A percentile compares a stretch with the other conserved stretches of the same genome.
These are phyloP conservation scores for Globisporangium rhizosaccharum DNA, from an alignment of 352 stramenopile genomes.

Conservation along the genomic window DNA sequence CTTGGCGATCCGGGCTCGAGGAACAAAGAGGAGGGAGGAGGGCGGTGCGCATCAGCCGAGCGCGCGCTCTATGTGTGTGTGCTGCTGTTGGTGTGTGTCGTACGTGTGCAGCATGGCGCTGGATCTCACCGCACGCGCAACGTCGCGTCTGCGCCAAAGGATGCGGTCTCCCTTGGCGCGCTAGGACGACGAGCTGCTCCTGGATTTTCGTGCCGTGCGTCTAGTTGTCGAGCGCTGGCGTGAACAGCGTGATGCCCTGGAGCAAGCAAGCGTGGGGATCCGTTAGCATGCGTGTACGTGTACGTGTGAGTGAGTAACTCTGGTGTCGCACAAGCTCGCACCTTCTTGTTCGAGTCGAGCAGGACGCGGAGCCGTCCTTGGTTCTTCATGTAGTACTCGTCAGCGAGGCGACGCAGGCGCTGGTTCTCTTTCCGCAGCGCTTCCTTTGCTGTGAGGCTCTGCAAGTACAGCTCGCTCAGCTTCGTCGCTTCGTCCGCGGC, in stretches of 20 bases:
- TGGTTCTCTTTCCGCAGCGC: constrained; percentile 56
- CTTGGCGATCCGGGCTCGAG: too few species aligned
- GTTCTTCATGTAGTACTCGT: constrained; percentile 82
- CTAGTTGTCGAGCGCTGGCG: constrained; percentile 15
- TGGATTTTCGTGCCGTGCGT: constrained; percentile 4
- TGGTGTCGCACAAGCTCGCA: constrained; percentile 2
- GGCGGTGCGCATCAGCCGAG: too few species aligned
- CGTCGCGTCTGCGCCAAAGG: background rate
- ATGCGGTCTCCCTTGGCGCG: background rate
- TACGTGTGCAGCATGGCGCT: background rate
- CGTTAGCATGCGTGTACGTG: background rate
- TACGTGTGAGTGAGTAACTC: background rate
- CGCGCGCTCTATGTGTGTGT: background rate
- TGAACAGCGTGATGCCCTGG: constrained; percentile 18
- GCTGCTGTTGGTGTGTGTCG: background rate
- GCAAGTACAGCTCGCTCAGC: constrained; percentile 34
- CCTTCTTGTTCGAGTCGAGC: constrained; percentile 55
- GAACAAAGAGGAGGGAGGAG: too few species aligned
- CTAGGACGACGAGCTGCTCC: too few species aligned
- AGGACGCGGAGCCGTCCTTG: constrained; percentile 53
- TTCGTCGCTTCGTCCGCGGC: constrained; percentile 15
- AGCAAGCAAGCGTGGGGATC: background rate
- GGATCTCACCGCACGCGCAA: background rate
- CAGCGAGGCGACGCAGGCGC: constrained; percentile 49
- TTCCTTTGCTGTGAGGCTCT: constrained; percentile 45